A percentile compares a stretch with the other conserved stretches of the same genome.
phyloP scores from a whole-genome alignment of 129 eudicot species.

The Ambrosia trifida region DNA sequence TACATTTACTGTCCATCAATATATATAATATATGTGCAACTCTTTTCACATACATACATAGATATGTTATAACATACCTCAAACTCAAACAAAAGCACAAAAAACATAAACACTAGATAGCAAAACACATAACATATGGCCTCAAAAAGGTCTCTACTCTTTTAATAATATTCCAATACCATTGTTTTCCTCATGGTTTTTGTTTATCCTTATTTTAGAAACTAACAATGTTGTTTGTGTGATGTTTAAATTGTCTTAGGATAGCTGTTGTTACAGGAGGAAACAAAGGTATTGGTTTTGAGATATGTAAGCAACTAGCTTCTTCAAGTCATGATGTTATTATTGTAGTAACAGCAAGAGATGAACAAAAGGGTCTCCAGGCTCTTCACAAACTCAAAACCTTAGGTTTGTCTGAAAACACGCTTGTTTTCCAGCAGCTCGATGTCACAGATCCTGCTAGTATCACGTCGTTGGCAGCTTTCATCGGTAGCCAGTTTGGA shows the following conservation, averaged over 20 bases:
- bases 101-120: neutral
- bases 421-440: slow-evolving; percentile 12
- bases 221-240: slow-evolving; percentile 5
- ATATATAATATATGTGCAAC: neutral
- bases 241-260: slow-evolving; percentile 21
- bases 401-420: neutral
- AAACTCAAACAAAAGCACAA: neutral
- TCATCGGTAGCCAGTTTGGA: slow-evolving; percentile 11
- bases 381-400: slow-evolving; percentile 18
- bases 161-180: neutral
- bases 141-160: slow-evolving; percentile 18
- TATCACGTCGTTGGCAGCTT: slow-evolving; percentile 20
- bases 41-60: neutral
- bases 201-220: neutral
- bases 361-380: slow-evolving; percentile 30
- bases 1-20: neutral
- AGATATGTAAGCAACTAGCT: slow-evolving; percentile 24
- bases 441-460: slow-evolving; percentile 21
- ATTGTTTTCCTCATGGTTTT: neutral
- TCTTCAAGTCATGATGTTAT: slow-evolving; percentile 11
- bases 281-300: slow-evolving; percentile 27
- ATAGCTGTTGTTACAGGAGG: slow-evolving; percentile 33
- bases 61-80: neutral
- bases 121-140: slow-evolving; percentile 1
- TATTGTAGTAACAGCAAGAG: slow-evolving; percentile 25